A percentile compares a stretch with the other conserved stretches of the same genome.
phyloP scores from a whole-genome alignment of 345 rosid genomes.

The Corchorus capsularis region DNA sequence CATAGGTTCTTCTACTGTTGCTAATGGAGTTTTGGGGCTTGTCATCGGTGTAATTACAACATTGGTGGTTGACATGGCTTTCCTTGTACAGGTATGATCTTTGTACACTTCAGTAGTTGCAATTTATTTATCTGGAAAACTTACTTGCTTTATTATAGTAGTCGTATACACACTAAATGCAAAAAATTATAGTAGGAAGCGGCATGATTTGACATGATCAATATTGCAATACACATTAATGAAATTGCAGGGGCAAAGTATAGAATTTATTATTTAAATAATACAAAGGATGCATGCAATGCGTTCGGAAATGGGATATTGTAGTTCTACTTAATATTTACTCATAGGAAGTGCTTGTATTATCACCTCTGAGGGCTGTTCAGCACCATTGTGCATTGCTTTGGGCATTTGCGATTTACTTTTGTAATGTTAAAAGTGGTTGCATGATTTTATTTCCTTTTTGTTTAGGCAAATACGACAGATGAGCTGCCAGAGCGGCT shows the following conservation, averaged over 20 bases:
- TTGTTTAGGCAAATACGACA: slow-evolving; percentile 76
- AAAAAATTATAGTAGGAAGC: background rate
- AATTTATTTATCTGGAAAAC: background rate
- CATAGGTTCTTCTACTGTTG: slow-evolving; percentile 97
- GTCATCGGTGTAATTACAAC: slow-evolving; percentile 91
- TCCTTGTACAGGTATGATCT: slow-evolving; percentile 76
- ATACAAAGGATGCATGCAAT: too few species aligned
- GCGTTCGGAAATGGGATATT: too few species aligned
- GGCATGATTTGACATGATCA: background rate
- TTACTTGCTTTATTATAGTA: background rate
- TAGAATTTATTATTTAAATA: background rate
- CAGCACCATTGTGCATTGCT: too few species aligned
- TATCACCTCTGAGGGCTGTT: too few species aligned
- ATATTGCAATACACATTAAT: too few species aligned
- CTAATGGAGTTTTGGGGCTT: slow-evolving; percentile 97
- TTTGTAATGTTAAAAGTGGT: slow-evolving; percentile 3
- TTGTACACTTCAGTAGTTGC: background rate
- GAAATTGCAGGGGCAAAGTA: background rate
- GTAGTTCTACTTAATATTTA: too few species aligned
- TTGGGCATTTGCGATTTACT: background rate
- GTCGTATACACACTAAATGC: background rate
- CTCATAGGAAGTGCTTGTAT: too few species aligned
- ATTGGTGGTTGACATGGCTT: slow-evolving; percentile 98
- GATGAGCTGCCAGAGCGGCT: slow-evolving; percentile 93
- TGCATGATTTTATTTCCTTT: background rate